A percentile compares a stretch with the other conserved stretches of the same genome.
These are phyloP conservation scores for Colletotrichum horii DNA, from an alignment of 2,329 filamentous ascomycete species.

Conservation along the genomic window DNA sequence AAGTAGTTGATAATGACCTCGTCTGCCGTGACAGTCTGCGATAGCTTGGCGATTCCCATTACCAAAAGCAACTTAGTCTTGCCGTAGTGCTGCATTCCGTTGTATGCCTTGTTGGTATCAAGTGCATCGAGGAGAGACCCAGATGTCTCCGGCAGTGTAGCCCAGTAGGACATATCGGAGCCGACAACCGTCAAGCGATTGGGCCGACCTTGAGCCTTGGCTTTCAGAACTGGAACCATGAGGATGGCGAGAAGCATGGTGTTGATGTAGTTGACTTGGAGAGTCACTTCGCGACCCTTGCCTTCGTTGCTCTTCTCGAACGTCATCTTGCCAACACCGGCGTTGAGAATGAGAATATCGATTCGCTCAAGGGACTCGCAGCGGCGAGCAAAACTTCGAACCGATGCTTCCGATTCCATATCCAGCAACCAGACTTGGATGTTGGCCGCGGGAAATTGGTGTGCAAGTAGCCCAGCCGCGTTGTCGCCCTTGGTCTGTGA, in stretches of 20 bases:
- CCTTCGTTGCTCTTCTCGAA: conserved; percentile 30
- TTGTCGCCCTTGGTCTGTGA: conserved; percentile 44
- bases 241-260: conserved; percentile 49
- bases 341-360: conserved; percentile 44
- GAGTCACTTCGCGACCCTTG: conserved; percentile 40
- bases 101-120: neutral
- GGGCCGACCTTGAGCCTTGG: conserved; percentile 19
- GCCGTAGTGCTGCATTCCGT: conserved; percentile 20
- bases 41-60: conserved; percentile 21
- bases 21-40: conserved; percentile 10
- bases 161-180: conserved; percentile 28
- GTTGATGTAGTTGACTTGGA: conserved; percentile 59
- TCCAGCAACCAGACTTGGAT: conserved; percentile 48
- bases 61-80: conserved; percentile 26
- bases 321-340: conserved; percentile 29
- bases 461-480: conserved; percentile 38
- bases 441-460: conserved; percentile 30
- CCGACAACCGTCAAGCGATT: conserved; percentile 28
- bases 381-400: conserved; percentile 39
- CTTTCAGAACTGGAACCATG: conserved; percentile 36
- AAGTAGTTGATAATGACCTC: conserved; percentile 27
- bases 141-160: conserved; percentile 20
- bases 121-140: conserved; percentile 6
- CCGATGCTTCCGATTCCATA: conserved; percentile 39
- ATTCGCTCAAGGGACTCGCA: conserved; percentile 35